These are phyloP conservation scores for Metarhizium sp. DNA, from an alignment of 2,329 filamentous ascomycete genomes.

Conservation along the genomic window DNA sequence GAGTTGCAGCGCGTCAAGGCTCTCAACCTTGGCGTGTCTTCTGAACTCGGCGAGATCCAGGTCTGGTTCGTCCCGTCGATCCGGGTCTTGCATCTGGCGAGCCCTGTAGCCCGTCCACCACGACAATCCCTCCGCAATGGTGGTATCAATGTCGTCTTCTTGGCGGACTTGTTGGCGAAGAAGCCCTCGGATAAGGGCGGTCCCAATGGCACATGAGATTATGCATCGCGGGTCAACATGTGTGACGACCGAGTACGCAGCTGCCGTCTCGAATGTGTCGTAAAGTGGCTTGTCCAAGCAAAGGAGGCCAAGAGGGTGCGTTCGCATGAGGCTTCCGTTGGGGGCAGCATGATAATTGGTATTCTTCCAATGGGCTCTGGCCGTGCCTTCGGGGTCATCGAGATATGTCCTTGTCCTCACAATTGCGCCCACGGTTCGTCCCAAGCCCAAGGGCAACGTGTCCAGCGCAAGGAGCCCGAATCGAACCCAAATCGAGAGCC, in stretches of 20 bases:
- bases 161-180: conserved; percentile 31
- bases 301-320: conserved; percentile 40
- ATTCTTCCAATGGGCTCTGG: conserved; percentile 31
- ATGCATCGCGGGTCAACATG: conserved; percentile 43
- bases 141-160: conserved; percentile 29
- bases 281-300: conserved; percentile 29
- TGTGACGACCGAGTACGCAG: conserved; percentile 32
- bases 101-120: too few relatives aligned
- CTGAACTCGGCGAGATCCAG: too few relatives aligned
- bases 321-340: conserved; percentile 45
- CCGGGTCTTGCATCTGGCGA: too few relatives aligned
- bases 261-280: conserved; percentile 33
- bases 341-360: conserved; percentile 31
- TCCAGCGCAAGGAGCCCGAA: conserved; percentile 37
- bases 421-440: conserved; percentile 35
- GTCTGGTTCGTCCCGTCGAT: too few relatives aligned
- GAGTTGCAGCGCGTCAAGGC: too few relatives aligned
- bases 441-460: conserved; percentile 38
- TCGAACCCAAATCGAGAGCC: conserved; percentile 36
- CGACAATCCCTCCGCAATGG: too few relatives aligned
- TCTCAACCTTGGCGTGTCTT: too few relatives aligned
- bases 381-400: conserved; percentile 27
- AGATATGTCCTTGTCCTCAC: conserved; percentile 29
- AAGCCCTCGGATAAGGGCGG: conserved; percentile 35
- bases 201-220: conserved; percentile 37